These are phyloP conservation scores for Bolboschoenus planiculmis DNA, from an alignment of 176 grass and related monocot species.

Conservation along the genomic window DNA sequence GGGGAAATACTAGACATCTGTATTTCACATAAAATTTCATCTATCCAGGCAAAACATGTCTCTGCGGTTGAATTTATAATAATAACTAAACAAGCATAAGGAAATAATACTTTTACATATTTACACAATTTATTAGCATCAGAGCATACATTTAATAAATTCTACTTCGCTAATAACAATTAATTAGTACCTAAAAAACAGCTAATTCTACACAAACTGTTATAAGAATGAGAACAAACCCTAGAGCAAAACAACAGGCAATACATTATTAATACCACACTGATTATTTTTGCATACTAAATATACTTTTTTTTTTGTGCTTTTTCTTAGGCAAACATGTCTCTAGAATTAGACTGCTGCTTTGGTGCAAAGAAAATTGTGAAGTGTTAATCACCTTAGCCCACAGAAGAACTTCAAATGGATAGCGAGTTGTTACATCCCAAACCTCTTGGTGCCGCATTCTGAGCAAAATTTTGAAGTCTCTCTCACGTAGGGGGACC, in stretches of 20 bases:
- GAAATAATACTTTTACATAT: neutral
- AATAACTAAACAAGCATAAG: neutral
- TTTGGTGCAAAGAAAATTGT: conserved; percentile 7
- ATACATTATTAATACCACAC: neutral
- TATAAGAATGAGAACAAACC: neutral
- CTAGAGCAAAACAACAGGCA: neutral
- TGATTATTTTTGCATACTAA: neutral
- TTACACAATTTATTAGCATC: neutral
- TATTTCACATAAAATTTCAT: neutral
- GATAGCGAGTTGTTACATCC: conserved; percentile 29
- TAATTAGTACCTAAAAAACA: neutral
- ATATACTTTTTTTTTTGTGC: neutral
- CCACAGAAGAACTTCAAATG: neutral
- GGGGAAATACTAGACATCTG: neutral
- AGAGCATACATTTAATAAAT: neutral
- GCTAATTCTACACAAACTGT: neutral
- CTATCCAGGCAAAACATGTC: neutral
- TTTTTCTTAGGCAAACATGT: neutral
- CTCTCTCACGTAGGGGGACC: conserved; percentile 71
- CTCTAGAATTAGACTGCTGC: neutral
- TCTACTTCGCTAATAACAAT: neutral
- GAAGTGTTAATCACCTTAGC: neutral
- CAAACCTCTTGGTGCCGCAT: conserved; percentile 84
- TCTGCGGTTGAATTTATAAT: neutral
- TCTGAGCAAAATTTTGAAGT: conserved; percentile 93